Conservation (phyloP, 139 green algal species). For the Chlorella sp. region DNA sequence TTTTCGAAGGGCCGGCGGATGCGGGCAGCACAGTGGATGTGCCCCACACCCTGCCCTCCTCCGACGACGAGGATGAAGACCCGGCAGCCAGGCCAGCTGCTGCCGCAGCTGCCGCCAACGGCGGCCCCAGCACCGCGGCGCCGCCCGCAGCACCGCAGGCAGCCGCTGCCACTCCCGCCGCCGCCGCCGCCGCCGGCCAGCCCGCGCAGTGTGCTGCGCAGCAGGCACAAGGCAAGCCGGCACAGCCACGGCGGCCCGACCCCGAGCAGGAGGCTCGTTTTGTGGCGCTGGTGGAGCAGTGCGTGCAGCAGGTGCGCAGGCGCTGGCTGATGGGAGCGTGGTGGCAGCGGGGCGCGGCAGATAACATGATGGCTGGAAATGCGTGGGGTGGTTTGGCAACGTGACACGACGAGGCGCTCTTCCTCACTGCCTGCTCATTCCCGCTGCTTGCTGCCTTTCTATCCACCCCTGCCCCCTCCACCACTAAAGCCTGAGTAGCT, state of each 20-base stretch:
- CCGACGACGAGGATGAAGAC: conserved; percentile 2
- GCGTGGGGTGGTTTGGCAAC: no score
- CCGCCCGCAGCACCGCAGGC: background rate
- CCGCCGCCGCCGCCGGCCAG: background rate
- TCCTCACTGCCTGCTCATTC: no score
- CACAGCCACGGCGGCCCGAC: background rate
- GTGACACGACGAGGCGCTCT: no score
- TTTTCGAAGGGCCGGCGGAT: background rate
- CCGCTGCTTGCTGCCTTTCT: no score
- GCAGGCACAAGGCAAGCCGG: background rate
- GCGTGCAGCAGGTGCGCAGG: conserved; percentile 7
- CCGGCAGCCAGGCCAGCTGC: no score
- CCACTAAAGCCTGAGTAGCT: no score
- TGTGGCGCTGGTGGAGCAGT: conserved; percentile 24
- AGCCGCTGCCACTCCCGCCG: background rate
- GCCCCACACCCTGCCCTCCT: background rate
- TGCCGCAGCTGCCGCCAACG: no score
- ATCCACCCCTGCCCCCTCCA: no score
- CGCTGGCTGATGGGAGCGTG: no score
- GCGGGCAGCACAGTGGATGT: conserved; percentile 1
- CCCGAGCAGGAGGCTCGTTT: conserved; percentile 27
- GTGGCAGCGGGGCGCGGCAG: no score
- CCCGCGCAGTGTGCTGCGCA: background rate
- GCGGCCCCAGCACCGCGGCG: no score
- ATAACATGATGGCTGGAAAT: no score